Conservation (phyloP, 768 basidiomycete species). For the Naematelia encephala region DNA sequence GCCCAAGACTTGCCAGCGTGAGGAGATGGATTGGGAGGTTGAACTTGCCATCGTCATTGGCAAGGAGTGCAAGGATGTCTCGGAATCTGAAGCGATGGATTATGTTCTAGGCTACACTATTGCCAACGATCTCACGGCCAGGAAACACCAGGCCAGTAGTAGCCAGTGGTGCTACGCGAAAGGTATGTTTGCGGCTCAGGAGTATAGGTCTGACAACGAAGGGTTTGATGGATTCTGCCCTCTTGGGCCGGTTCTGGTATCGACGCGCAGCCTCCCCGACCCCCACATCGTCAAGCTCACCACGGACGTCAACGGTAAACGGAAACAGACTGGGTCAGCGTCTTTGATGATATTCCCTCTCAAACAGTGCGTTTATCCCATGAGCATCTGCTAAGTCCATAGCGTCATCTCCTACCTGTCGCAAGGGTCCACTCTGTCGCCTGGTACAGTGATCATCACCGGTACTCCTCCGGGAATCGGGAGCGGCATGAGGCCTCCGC, state of each 20-base stretch:
- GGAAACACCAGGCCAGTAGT: constrained; percentile 72
- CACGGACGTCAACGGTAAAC: too few species aligned
- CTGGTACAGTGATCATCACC: constrained; percentile 52
- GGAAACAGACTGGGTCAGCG: too few species aligned
- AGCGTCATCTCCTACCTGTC: constrained; percentile 58
- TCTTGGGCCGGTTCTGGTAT: constrained; percentile 75
- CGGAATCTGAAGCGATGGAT: constrained; percentile 74
- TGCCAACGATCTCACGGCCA: constrained; percentile 64
- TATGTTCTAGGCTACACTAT: constrained; percentile 65
- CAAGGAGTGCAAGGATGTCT: constrained; percentile 72
- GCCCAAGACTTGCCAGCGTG: constrained; percentile 15
- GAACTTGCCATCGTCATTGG: constrained; percentile 67
- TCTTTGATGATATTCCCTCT: neutral
- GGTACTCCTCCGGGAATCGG: too few species aligned
- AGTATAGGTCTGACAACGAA: too few species aligned
- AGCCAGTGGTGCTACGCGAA: constrained; percentile 89
- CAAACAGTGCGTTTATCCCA: neutral
- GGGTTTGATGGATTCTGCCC: constrained; percentile 73
- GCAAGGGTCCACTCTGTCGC: constrained; percentile 50
- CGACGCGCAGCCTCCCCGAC: too few species aligned
- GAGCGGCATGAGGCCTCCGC: too few species aligned
- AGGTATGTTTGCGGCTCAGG: too few species aligned
- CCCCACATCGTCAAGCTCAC: too few species aligned
- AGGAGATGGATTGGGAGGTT: constrained; percentile 49
- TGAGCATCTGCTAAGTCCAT: constrained; percentile 66